Evolutionary conservation across 176 grass and related monocot genomes (phyloP).

Genomic region (Calamus simplicifolius): DNA sequence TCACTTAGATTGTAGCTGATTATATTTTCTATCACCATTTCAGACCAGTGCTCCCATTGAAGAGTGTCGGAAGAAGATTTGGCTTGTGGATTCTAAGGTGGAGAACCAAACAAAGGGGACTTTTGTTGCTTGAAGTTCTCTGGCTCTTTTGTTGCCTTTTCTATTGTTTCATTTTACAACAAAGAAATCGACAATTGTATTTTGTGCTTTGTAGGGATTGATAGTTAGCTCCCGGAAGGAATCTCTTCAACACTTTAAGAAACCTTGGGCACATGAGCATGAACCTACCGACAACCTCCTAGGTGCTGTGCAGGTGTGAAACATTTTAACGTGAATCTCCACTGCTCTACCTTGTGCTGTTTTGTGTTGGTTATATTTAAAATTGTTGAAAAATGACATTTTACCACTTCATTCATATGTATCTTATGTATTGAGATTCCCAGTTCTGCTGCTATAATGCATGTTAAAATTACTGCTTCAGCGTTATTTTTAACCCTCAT

Average conservation of each 20-base stretch:
- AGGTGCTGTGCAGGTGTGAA: constrained; percentile 76
- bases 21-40: constrained; percentile 26
- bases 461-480: no score
- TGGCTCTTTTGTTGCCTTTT: not conserved
- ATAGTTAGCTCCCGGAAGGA: constrained; percentile 65
- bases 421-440: no score
- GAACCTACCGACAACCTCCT: constrained; percentile 59
- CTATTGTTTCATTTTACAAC: not conserved
- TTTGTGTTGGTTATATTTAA: no score
- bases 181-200: no score
- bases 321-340: not conserved
- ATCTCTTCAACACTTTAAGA: constrained; percentile 84
- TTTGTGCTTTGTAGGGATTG: constrained; percentile 60
- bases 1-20: constrained; percentile 4
- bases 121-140: not conserved
- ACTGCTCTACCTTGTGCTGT: no score
- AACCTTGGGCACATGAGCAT: constrained; percentile 88
- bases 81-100: constrained; percentile 94
- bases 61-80: constrained; percentile 90
- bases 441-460: no score
- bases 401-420: no score
- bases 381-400: no score
- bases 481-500: no score
- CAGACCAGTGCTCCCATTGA: constrained; percentile 84
- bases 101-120: constrained; percentile 5